These are phyloP conservation scores for Simplicillium aogashimaense DNA, from an alignment of 2,329 filamentous ascomycete species.

Conservation along the genomic window DNA sequence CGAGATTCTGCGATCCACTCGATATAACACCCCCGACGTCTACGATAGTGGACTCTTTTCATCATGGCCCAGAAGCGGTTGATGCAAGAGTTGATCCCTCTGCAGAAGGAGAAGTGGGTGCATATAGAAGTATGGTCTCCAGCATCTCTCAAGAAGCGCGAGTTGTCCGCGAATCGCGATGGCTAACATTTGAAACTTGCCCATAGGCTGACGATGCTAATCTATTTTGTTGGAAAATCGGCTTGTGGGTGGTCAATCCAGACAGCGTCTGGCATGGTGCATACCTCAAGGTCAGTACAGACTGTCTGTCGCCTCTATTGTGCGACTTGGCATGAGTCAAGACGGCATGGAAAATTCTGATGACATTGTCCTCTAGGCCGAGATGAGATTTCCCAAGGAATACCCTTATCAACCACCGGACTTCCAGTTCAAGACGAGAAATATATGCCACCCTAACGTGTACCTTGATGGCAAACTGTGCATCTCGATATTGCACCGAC, in stretches of 20 bases:
- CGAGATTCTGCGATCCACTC: too few species aligned
- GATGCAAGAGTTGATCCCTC: conserved; percentile 75
- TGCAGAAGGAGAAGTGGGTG: conserved; percentile 88
- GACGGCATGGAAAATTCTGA: neutral
- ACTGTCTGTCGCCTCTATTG: neutral
- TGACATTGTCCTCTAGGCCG: conserved; percentile 40
- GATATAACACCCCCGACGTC: too few species aligned
- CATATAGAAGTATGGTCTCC: conserved; percentile 61
- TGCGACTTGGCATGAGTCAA: neutral
- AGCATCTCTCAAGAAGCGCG: too few species aligned
- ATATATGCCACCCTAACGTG: conserved; percentile 88
- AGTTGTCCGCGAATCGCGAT: neutral
- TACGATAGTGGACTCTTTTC: neutral
- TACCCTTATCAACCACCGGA: conserved; percentile 86
- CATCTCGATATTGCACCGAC: conserved; percentile 90
- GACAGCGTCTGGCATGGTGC: conserved; percentile 88
- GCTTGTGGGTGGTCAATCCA: conserved; percentile 84
- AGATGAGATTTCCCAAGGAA: conserved; percentile 78
- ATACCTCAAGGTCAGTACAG: conserved; percentile 68
- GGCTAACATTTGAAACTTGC: conserved; percentile 1
- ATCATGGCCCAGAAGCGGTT: conserved; percentile 59
- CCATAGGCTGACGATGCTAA: conserved; percentile 65
- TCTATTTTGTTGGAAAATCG: conserved; percentile 79
- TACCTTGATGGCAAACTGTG: conserved; percentile 85
- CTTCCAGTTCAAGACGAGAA: conserved; percentile 68